A percentile compares a stretch with the other conserved stretches of the same genome.
Conservation (phyloP, 2,329 filamentous ascomycete genomes). For the Colletotrichum gloeosporioides region DNA sequence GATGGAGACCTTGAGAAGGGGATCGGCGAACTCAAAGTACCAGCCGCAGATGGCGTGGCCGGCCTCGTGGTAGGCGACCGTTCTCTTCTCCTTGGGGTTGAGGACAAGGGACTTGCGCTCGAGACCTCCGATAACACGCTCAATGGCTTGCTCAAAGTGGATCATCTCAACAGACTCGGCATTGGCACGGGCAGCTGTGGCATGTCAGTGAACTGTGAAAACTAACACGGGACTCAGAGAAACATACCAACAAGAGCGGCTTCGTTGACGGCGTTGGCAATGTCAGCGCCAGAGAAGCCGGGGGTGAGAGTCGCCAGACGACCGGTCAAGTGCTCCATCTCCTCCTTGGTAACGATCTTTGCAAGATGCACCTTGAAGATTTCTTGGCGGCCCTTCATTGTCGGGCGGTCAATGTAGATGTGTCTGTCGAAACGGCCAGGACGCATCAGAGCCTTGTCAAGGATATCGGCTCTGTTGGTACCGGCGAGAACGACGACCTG, state of each 20-base stretch:
- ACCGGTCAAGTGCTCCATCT: constrained; percentile 86
- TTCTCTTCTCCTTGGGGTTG: constrained; percentile 91
- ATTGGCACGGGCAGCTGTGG: constrained; percentile 78
- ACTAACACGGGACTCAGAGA: background rate
- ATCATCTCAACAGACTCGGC: constrained; percentile 83
- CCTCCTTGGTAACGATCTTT: constrained; percentile 93
- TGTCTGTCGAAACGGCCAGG: constrained; percentile 97
- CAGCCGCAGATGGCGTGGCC: constrained; percentile 98
- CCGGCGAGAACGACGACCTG: constrained; percentile 96
- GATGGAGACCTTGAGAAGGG: constrained; percentile 96
- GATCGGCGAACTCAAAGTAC: constrained; percentile 97
- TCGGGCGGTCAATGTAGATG: constrained; percentile 92
- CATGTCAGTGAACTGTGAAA: constrained; percentile 41
- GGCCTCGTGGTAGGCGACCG: constrained; percentile 97
- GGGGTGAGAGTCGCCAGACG: constrained; percentile 91
- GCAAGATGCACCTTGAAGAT: constrained; percentile 95
- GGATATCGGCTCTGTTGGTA: constrained; percentile 92
- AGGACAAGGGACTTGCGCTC: constrained; percentile 98
- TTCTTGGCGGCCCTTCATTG: constrained; percentile 94
- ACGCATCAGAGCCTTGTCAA: constrained; percentile 92
- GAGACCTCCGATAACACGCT: constrained; percentile 93
- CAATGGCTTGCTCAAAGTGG: constrained; percentile 97
- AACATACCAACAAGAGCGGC: constrained; percentile 89
- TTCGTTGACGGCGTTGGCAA: constrained; percentile 98
- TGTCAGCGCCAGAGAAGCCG: constrained; percentile 96